A percentile compares a stretch with the other conserved stretches of the same genome.
Conservation (phyloP, 768 basidiomycete genomes). For the Gymnopilus dilepis region DNA sequence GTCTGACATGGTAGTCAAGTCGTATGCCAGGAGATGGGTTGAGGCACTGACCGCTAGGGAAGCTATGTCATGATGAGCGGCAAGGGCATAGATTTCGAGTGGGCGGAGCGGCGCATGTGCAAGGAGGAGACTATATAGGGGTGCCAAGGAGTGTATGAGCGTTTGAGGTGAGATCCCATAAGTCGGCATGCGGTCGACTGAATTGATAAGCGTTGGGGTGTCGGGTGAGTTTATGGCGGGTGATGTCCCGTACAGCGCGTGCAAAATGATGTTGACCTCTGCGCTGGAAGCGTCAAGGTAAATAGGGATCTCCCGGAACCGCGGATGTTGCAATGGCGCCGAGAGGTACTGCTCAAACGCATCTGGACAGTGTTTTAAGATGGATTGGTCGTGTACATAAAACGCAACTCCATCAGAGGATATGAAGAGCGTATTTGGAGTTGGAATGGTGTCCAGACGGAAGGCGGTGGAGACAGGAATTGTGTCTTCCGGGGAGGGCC, state of each 20-base stretch:
- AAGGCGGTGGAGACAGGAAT: slow-evolving; percentile 20
- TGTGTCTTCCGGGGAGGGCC: background rate
- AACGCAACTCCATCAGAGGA: slow-evolving; percentile 23
- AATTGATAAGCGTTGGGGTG: slow-evolving; percentile 8
- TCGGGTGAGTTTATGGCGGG: slow-evolving; percentile 9
- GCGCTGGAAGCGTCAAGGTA: slow-evolving; percentile 8
- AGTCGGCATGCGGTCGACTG: slow-evolving; percentile 19
- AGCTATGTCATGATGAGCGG: slow-evolving; percentile 17
- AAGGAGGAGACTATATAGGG: slow-evolving; percentile 17
- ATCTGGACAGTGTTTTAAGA: slow-evolving; percentile 9
- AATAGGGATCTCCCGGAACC: slow-evolving; percentile 1
- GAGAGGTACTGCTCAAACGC: slow-evolving; percentile 17
- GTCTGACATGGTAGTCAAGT: slow-evolving; percentile 16
- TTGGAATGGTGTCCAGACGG: slow-evolving; percentile 4
- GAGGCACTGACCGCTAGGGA: slow-evolving; percentile 17
- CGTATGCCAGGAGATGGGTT: slow-evolving; percentile 13
- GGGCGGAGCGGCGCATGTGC: slow-evolving; percentile 16
- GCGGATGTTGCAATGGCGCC: background rate
- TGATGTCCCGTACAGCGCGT: slow-evolving; percentile 19
- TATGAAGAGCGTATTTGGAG: slow-evolving; percentile 15
- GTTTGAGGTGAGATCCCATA: slow-evolving; percentile 13
- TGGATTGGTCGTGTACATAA: slow-evolving; percentile 15
- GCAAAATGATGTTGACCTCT: slow-evolving; percentile 19
- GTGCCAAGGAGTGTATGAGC: slow-evolving; percentile 4
- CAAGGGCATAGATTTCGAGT: slow-evolving; percentile 20